A percentile compares a stretch with the other conserved stretches of the same genome.
These are phyloP conservation scores for Citeromyces hawaiiensis DNA, from an alignment of 1,139 yeast genomes.

Conservation along the genomic window DNA sequence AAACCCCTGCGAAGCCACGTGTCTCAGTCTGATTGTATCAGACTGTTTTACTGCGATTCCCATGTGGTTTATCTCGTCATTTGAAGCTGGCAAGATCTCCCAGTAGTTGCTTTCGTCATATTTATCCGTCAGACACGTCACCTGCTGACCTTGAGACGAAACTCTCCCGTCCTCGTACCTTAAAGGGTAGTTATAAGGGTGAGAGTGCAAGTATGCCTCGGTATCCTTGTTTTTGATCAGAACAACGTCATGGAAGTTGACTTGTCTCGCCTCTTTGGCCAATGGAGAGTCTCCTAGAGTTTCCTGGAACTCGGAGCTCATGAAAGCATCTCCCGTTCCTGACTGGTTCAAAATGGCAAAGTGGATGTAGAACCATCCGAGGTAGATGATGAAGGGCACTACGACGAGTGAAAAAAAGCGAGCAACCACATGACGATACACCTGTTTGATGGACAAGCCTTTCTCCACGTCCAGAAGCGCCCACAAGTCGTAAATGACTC, in stretches of 20 bases:
- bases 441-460: conserved; percentile 48
- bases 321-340: conserved; percentile 92
- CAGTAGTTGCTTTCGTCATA: conserved; percentile 64
- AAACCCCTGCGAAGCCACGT: conserved; percentile 66
- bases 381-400: conserved; percentile 69
- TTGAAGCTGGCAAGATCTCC: conserved; percentile 65
- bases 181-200: conserved; percentile 59
- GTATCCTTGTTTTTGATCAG: conserved; percentile 74
- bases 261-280: conserved; percentile 56
- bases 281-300: conserved; percentile 74
- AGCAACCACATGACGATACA: conserved; percentile 62
- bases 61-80: conserved; percentile 20
- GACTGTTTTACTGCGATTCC: conserved; percentile 42
- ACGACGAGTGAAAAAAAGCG: conserved; percentile 63
- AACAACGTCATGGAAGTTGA: conserved; percentile 63
- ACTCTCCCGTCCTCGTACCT: conserved; percentile 95
- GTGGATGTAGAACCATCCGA: conserved; percentile 91
- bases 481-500: conserved; percentile 84
- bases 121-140: conserved; percentile 49
- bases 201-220: conserved; percentile 71
- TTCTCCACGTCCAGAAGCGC: conserved; percentile 56
- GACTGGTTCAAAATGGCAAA: conserved; percentile 69
- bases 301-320: conserved; percentile 91
- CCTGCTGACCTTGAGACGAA: conserved; percentile 92
- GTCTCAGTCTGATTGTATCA: conserved; percentile 69